Base-by-base conservation (phyloP, 768 basidiomycete species). In the Tricholoma matsutake region DNA sequence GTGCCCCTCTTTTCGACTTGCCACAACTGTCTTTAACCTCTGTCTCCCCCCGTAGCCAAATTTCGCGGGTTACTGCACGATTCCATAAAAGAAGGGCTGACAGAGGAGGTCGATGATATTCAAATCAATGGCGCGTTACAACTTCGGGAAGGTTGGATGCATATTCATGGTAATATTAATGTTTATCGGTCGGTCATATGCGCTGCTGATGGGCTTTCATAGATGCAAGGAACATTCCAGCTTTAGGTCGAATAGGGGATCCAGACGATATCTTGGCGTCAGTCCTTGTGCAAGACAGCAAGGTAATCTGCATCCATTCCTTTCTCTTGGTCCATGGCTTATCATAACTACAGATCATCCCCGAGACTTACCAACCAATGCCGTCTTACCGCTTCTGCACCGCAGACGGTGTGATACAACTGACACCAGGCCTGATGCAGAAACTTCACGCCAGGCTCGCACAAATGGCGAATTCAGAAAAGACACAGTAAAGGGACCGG, bases 241-340 rank as follows among this genome's bases (percentile, higher is more conserved):
- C 89, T 11, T 70, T 91, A 7, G 87, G 86, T 0, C 80, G 92
- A 49, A 87, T 92, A 55, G 90, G 91, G 13, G 88, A 92, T 68
- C 87, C 89, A 1, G 92, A 94, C 66, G 92, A 94, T 71, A 94
- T 94, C 61, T 79, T 94, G 51, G 92, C 81, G 2, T 82, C 88
- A 1, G 91, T 94, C 10, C 77, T 87, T 6, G 89, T 94, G 4
- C 76, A 87, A 61, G 79, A 86, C 59, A 83, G 90, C 68, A 81
- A 86, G 79, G 51, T 53, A 18, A 32, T n/a, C 29, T 53, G 7
- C 1, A 88, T 86, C 61, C 28, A 76, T 67, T 18, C 20, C 18
- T 45, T n/a, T 53, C 45, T 25, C 53, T 62, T 18, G 25, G 28
- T 53, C n/a, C 28, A 53, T 39, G 16, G 31, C 29, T 53, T 10